Evolutionary conservation across 2,329 filamentous ascomycete genomes (phyloP).

Genomic region (Botryosphaeria agaves): DNA sequence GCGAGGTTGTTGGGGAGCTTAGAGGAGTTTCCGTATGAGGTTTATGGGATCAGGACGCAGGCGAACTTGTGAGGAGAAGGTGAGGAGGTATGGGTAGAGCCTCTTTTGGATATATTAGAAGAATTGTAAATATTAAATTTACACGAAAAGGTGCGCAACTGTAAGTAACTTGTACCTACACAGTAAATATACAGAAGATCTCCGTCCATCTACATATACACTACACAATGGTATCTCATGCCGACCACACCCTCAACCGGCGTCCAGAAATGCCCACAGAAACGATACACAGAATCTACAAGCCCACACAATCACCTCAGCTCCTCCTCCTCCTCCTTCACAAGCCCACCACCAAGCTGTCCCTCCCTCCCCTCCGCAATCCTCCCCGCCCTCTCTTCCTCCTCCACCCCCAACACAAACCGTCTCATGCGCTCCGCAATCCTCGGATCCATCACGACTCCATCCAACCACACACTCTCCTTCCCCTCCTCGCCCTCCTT

Average conservation of each 20-base stretch:
- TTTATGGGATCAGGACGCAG: conserved; percentile 33
- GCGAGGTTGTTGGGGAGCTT: conserved; percentile 33
- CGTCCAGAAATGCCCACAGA: too few relatives aligned
- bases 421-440: conserved; percentile 65
- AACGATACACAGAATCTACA: background rate
- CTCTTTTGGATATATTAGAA: too few relatives aligned
- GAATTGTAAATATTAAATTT: too few relatives aligned
- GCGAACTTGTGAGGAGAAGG: background rate
- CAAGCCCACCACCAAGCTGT: conserved; percentile 2
- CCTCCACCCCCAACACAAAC: conserved; percentile 52
- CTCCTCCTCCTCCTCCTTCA: background rate
- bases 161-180: too few relatives aligned
- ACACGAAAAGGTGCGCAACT: too few relatives aligned
- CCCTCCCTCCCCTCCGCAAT: conserved; percentile 51
- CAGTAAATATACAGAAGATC: too few relatives aligned
- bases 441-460: conserved; percentile 58
- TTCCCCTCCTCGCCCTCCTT: conserved; percentile 31
- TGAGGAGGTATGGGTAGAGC: too few relatives aligned
- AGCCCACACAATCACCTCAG: background rate
- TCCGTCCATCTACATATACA: too few relatives aligned
- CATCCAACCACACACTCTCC: conserved; percentile 60
- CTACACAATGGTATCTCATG: too few relatives aligned
- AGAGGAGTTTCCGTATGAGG: conserved; percentile 41
- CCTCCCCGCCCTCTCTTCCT: conserved; percentile 47
- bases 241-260: too few relatives aligned